These are phyloP conservation scores for Phytophthora tentaculata DNA, from an alignment of 352 stramenopile genomes.

Conservation along the genomic window DNA sequence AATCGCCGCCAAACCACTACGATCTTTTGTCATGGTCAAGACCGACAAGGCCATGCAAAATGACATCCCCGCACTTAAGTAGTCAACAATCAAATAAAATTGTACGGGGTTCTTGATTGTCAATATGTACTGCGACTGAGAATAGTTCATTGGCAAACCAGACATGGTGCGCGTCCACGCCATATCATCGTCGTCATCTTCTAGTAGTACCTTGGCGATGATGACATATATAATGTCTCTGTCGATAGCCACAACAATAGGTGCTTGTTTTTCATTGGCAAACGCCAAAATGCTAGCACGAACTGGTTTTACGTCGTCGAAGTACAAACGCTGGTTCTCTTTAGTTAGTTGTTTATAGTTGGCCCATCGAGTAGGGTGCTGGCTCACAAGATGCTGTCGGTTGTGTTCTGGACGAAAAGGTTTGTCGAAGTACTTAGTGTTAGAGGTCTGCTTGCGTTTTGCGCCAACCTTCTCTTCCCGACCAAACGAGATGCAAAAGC, in stretches of 20 bases:
- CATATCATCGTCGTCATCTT: background rate
- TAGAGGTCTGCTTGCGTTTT: background rate
- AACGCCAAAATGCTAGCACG: background rate
- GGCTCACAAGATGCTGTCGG: background rate
- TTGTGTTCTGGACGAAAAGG: background rate
- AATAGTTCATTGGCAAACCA: background rate
- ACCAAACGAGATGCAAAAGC: background rate
- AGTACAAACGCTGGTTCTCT: background rate
- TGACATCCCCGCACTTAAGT: background rate
- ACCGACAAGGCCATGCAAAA: conserved; percentile 4
- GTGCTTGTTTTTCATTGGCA: background rate
- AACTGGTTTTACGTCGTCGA: background rate
- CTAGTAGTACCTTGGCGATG: background rate
- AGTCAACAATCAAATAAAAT: conserved; percentile 3
- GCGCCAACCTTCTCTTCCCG: background rate
- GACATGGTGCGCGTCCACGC: background rate
- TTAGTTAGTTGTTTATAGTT: background rate
- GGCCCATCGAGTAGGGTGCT: background rate
- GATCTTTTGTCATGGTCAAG: background rate
- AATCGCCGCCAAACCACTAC: background rate
- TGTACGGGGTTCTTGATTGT: background rate
- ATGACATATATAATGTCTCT: background rate
- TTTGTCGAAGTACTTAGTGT: background rate
- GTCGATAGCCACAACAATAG: background rate
- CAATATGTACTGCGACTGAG: background rate